Evolutionary conservation across 225 moss, liverwort and hornwort species (phyloP).

Genomic region (Bryoerythrophyllum caledonicum): DNA sequence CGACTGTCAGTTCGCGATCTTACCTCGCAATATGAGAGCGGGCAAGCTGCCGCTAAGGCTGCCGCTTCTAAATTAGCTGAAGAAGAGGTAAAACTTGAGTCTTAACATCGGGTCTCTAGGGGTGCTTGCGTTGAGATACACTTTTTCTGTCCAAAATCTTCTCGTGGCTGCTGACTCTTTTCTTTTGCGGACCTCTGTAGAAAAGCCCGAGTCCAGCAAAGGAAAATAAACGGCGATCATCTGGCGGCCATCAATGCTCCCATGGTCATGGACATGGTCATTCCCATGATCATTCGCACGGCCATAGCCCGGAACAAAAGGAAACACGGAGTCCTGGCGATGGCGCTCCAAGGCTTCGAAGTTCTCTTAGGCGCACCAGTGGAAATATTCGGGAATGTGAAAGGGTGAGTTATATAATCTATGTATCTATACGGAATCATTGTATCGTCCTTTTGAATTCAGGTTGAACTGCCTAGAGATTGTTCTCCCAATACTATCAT

Average conservation of each 20-base stretch:
- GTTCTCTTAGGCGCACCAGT: slow-evolving; percentile 59
- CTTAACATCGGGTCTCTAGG: too few relatives aligned
- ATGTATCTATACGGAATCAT: slow-evolving; percentile 5
- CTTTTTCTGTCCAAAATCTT: background rate
- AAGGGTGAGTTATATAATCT: slow-evolving; percentile 37
- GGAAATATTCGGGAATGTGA: slow-evolving; percentile 72
- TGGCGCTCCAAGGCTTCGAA: slow-evolving; percentile 54
- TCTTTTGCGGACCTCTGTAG: slow-evolving; percentile 31
- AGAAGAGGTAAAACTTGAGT: slow-evolving; percentile 44
- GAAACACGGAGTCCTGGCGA: slow-evolving; percentile 36
- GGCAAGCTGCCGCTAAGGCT: slow-evolving; percentile 59
- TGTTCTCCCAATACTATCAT: background rate
- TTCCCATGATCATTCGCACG: slow-evolving; percentile 51
- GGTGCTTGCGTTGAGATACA: background rate
- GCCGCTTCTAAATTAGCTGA: slow-evolving; percentile 54
- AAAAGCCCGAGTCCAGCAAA: slow-evolving; percentile 48
- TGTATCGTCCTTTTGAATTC: background rate
- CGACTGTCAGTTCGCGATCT: slow-evolving; percentile 80
- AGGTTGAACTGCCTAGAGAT: background rate
- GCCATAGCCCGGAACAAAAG: slow-evolving; percentile 45
- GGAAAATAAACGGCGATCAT: slow-evolving; percentile 46
- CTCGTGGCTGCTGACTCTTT: slow-evolving; percentile 11
- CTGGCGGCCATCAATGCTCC: slow-evolving; percentile 59
- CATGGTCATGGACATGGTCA: slow-evolving; percentile 57
- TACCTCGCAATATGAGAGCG: slow-evolving; percentile 76